These are phyloP conservation scores for Oryza glumipatula DNA, from an alignment of 176 grass and related monocot genomes.

Conservation along the genomic window DNA sequence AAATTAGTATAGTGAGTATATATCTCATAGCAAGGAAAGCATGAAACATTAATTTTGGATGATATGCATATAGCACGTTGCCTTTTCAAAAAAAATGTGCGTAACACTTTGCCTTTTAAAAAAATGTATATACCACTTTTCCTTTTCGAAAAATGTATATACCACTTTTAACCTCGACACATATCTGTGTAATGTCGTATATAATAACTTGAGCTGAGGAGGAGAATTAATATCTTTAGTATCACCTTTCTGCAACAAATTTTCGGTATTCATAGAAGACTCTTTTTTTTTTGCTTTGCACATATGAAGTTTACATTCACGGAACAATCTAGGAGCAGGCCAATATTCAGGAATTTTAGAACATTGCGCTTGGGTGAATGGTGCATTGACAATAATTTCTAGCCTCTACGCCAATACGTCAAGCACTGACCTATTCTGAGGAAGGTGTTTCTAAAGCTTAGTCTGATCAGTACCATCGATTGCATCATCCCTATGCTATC, in stretches of 20 bases:
- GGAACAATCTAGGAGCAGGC: not conserved
- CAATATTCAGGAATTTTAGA: not conserved
- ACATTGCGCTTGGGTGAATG: not conserved
- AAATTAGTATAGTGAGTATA: not conserved
- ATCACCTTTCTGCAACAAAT: not conserved
- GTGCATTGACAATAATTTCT: not conserved
- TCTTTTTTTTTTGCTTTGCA: not conserved
- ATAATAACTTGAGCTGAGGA: not conserved
- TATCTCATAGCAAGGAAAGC: not conserved
- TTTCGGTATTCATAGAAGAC: not conserved
- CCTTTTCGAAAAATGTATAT: not conserved
- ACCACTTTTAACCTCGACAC: not conserved
- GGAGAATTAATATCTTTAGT: not conserved
- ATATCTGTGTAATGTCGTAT: not conserved
- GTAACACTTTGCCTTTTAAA: no score
- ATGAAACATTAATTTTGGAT: not conserved
- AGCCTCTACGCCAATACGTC: not conserved
- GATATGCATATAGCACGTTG: not conserved
- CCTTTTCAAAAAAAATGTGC: not conserved
- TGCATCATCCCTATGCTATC: not conserved
- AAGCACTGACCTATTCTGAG: not conserved
- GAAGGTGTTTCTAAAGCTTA: not conserved
- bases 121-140: no score
- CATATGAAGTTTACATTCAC: not conserved
- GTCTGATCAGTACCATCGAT: not conserved